Conservation (phyloP, 2,329 filamentous ascomycete species). For the Falciphora oryzae region DNA sequence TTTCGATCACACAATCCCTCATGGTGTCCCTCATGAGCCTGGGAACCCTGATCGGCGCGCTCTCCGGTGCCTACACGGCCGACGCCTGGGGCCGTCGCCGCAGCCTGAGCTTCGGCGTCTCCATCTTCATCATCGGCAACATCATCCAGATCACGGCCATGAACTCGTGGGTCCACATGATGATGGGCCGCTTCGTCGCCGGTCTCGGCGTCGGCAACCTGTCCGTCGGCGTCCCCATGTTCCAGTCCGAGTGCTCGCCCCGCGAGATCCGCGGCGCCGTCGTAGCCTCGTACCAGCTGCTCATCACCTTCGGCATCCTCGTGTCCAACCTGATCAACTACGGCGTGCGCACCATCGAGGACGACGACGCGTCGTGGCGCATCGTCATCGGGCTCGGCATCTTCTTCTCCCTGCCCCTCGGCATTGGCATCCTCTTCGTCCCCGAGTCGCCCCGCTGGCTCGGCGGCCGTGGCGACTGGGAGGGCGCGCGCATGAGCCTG, state of each 20-base stretch:
- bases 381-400: constrained; percentile 55
- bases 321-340: constrained; percentile 50
- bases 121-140: constrained; percentile 58
- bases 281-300: constrained; percentile 66
- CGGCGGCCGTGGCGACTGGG: constrained; percentile 40
- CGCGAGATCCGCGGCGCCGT: constrained; percentile 58
- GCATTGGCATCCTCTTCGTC: constrained; percentile 44
- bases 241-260: constrained; percentile 59
- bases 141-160: constrained; percentile 58
- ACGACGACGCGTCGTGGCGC: constrained; percentile 48
- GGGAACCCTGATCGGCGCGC: constrained; percentile 48
- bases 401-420: constrained; percentile 45
- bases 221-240: constrained; percentile 61
- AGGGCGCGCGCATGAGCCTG: constrained; percentile 43
- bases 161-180: constrained; percentile 57
- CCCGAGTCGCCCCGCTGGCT: constrained; percentile 55
- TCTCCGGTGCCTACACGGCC: constrained; percentile 47
- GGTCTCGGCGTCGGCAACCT: constrained; percentile 64
- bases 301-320: constrained; percentile 66
- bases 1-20: constrained; percentile 39
- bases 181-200: constrained; percentile 59
- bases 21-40: constrained; percentile 53
- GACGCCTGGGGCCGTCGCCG: constrained; percentile 53
- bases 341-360: constrained; percentile 38
- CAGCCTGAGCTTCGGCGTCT: constrained; percentile 45